A percentile compares a stretch with the other conserved stretches of the same genome.
Evolutionary conservation across 1,284 basidiomycete species (phyloP).

Genomic region (Pascua guehoae): DNA sequence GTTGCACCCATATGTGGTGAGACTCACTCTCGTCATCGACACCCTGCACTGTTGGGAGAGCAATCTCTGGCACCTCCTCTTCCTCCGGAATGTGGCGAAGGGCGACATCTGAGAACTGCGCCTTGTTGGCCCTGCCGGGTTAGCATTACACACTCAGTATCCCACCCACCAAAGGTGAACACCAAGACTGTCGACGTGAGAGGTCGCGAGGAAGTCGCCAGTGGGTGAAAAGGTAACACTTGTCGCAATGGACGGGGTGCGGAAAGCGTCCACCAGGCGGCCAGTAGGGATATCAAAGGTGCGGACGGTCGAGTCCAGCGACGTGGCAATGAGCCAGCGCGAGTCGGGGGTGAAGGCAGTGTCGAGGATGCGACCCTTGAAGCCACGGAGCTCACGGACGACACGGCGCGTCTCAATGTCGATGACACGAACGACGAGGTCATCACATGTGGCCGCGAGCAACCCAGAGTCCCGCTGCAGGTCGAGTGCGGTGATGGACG

Average conservation of each 20-base stretch:
- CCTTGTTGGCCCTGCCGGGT: slow-evolving; percentile 78
- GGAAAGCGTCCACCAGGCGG: slow-evolving; percentile 85
- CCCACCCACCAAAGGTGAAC: slow-evolving; percentile 78
- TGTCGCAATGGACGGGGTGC: slow-evolving; percentile 82
- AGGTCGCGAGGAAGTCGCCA: slow-evolving; percentile 91
- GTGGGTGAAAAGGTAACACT: slow-evolving; percentile 90
- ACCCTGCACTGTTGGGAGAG: slow-evolving; percentile 79
- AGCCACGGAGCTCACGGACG: slow-evolving; percentile 82
- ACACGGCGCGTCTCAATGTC: slow-evolving; percentile 86
- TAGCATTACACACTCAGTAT: background rate
- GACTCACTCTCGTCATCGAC: slow-evolving; percentile 61
- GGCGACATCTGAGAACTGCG: slow-evolving; percentile 83
- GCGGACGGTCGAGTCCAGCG: slow-evolving; percentile 85
- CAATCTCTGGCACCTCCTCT: slow-evolving; percentile 65
- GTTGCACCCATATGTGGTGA: slow-evolving; percentile 48
- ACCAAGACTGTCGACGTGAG: slow-evolving; percentile 90
- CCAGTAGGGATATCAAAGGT: slow-evolving; percentile 97
- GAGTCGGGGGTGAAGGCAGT: slow-evolving; percentile 88
- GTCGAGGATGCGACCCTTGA: slow-evolving; percentile 75
- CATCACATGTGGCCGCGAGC: slow-evolving; percentile 80
- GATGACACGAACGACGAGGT: slow-evolving; percentile 74
- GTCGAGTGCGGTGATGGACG: slow-evolving; percentile 65
- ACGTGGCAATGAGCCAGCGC: slow-evolving; percentile 83
- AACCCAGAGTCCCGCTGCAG: slow-evolving; percentile 83
- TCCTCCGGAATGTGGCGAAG: slow-evolving; percentile 70